phyloP scores from a whole-genome alignment of 768 basidiomycete species.

The Udeniomyces megalosporus region DNA sequence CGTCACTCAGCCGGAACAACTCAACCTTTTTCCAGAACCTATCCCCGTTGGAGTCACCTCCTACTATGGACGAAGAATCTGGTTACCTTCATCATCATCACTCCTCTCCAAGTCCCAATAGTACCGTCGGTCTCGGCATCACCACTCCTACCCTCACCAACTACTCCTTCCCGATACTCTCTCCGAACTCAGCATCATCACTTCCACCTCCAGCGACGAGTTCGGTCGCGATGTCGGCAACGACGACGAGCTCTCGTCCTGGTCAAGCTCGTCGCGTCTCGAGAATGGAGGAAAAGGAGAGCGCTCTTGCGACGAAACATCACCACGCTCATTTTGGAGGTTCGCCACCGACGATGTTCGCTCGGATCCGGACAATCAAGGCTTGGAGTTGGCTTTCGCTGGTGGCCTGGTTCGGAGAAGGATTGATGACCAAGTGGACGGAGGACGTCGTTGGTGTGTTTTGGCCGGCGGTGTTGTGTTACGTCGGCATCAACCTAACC shows the following conservation, averaged over 20 bases:
- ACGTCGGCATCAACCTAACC: too few relatives aligned
- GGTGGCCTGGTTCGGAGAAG: neutral
- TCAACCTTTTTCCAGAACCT: neutral
- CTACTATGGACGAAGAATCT: slow-evolving; percentile 3
- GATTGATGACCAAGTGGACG: neutral
- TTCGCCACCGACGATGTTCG: neutral
- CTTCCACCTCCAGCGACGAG: neutral
- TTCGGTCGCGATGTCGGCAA: neutral
- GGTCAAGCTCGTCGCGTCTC: slow-evolving; percentile 3
- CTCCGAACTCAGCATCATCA: neutral
- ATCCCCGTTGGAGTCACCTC: neutral
- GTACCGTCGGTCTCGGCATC: neutral
- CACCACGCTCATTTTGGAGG: neutral
- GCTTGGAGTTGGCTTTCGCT: neutral
- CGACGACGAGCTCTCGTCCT: neutral
- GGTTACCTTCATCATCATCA: neutral
- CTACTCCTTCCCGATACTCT: neutral
- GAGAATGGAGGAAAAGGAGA: neutral
- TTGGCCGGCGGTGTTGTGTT: neutral
- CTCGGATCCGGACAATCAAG: neutral
- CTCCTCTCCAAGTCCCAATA: neutral
- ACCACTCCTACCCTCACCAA: neutral
- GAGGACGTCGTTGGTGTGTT: neutral
- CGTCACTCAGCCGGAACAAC: neutral
- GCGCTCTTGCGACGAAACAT: neutral